Evolutionary conservation across 176 grass and related monocot genomes (phyloP).

Genomic region (Oryza meridionalis): DNA sequence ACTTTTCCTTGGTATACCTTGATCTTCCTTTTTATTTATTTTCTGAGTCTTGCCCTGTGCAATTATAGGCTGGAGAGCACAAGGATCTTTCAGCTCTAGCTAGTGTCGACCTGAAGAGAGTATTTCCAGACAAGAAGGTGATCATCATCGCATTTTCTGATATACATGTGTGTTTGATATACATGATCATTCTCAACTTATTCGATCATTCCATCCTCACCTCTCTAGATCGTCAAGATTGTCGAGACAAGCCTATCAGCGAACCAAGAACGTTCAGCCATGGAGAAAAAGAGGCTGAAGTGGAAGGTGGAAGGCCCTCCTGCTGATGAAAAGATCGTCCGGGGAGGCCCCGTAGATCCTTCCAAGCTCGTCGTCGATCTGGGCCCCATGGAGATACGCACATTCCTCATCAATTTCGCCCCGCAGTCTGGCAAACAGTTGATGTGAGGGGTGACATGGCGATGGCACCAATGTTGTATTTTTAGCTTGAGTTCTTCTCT

Average conservation of each 20-base stretch:
- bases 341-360: slow-evolving; percentile 69
- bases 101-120: slow-evolving; percentile 71
- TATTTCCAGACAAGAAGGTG: slow-evolving; percentile 88
- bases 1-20: background rate
- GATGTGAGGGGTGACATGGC: background rate
- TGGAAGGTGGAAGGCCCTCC: slow-evolving; percentile 64
- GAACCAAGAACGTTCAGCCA: slow-evolving; percentile 72
- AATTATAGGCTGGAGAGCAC: slow-evolving; percentile 67
- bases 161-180: no score
- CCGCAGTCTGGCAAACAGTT: background rate
- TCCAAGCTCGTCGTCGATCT: slow-evolving; percentile 63
- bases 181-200: background rate
- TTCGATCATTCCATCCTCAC: background rate
- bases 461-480: slow-evolving; percentile 18
- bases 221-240: slow-evolving; percentile 66
- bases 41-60: slow-evolving; percentile 5
- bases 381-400: slow-evolving; percentile 95
- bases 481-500: background rate
- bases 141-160: background rate
- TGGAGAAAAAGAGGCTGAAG: slow-evolving; percentile 95
- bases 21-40: background rate
- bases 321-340: slow-evolving; percentile 39
- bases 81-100: slow-evolving; percentile 78
- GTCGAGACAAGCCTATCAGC: slow-evolving; percentile 77
- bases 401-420: slow-evolving; percentile 66